Base-by-base conservation (phyloP, 2,329 filamentous ascomycete genomes). In the Coniochaeta prunicola region DNA sequence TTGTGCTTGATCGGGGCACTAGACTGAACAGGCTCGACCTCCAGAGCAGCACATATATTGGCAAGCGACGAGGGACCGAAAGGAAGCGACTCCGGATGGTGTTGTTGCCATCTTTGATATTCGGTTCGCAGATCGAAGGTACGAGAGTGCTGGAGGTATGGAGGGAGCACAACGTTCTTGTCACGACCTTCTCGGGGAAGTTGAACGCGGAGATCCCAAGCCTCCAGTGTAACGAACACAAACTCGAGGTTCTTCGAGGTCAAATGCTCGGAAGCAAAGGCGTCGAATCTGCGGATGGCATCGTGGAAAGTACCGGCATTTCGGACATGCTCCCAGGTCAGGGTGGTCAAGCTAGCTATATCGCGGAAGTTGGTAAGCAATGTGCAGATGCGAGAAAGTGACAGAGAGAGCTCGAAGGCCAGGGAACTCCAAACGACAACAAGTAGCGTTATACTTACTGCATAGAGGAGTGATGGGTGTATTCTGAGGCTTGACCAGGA, bases 1-100 rank as follows among this genome's bases (percentile, higher is more conserved):
- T 97, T 97, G 74, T 97, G 94, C 77, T 97, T 99, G 77, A 99
- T 97, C 50, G 94, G 94, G 59, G 94, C 93, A 70, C 92, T 97
- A 12, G 92, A 93, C 76, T 97, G 92, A 38, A 99, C 92, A 59
- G 96, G 92, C 76, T 99, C 94, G 54, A 99, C 94, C 77, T 99
- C 94, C 58, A 99, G 87, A 58, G 94, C 94, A 63, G 94, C 94
- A 78, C 94, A 99, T 73, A 99, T 99, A 76, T 97, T 97, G 67
- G 92, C 89, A 64, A 99, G 83, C 73, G 94, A 96, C 60, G 91
- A 96, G 56, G 94, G 93, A 19, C 93, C 94, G 70, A 97, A 99
- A 2, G 94, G 93, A 58, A 99, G 83, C 59, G 93, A 97, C 78
- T 99, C 94, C 40, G 94, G 94, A 70, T 99, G 94, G 74, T 97